Evolutionary conservation across 179 eudicot species (phyloP).

Genomic region (Carnegiea gigantea): DNA sequence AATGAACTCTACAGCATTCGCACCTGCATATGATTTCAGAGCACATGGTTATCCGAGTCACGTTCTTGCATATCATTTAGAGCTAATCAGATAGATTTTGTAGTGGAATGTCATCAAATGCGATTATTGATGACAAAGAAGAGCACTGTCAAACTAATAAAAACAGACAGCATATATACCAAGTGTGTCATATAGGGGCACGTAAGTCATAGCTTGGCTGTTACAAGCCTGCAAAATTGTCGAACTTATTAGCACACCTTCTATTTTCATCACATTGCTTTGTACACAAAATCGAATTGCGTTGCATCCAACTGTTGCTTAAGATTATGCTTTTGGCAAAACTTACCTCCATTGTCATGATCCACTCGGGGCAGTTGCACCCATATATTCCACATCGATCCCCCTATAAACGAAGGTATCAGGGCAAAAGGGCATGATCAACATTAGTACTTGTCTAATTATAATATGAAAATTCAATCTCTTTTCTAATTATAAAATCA

Average conservation of each 20-base stretch:
- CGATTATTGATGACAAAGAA: neutral
- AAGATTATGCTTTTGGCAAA: neutral
- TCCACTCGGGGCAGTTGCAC: constrained; percentile 90
- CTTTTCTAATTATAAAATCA: neutral
- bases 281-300: neutral
- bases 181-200: constrained; percentile 87
- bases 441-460: neutral
- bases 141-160: neutral
- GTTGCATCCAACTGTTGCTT: neutral
- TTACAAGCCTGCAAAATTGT: constrained; percentile 71
- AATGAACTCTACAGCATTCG: constrained; percentile 91
- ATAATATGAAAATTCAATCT: neutral
- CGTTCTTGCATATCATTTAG: neutral
- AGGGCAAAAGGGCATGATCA: neutral
- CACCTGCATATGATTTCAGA: constrained; percentile 47
- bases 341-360: constrained; percentile 85
- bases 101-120: neutral
- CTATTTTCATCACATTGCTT: neutral
- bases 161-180: constrained; percentile 54
- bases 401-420: constrained; percentile 46
- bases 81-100: neutral
- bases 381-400: constrained; percentile 91
- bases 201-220: constrained; percentile 74
- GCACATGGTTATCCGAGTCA: neutral
- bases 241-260: constrained; percentile 10